Conservation (phyloP, 1,284 basidiomycete genomes). For the Trichosporon sp. region DNA sequence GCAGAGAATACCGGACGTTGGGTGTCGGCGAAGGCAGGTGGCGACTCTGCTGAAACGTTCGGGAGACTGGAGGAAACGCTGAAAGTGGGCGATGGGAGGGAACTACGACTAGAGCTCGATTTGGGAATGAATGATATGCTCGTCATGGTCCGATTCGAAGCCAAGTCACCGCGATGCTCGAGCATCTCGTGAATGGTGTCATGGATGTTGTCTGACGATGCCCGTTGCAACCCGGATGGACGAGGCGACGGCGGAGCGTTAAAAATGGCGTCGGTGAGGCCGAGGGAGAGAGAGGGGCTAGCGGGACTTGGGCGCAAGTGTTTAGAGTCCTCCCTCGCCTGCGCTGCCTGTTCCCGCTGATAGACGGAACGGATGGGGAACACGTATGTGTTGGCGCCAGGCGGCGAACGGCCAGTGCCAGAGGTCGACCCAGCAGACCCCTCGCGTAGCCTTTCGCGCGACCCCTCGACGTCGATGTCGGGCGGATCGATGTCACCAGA, state of each 20-base stretch:
- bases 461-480: background rate
- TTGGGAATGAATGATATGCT: conserved; percentile 2
- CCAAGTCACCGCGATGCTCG: conserved; percentile 10
- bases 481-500: background rate
- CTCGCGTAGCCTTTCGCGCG: background rate
- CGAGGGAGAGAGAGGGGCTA: background rate
- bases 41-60: background rate
- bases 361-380: conserved; percentile 47
- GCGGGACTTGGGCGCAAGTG: background rate
- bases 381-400: conserved; percentile 27
- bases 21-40: background rate
- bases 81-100: conserved; percentile 14
- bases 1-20: conserved; percentile 1
- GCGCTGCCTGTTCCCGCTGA: conserved; percentile 13
- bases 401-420: background rate
- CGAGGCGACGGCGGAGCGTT: background rate
- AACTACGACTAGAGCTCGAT: conserved; percentile 13
- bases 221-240: background rate
- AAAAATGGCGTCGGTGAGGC: background rate
- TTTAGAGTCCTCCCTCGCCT: background rate
- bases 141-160: conserved; percentile 6
- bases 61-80: background rate
- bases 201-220: conserved; percentile 1
- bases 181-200: conserved; percentile 26
- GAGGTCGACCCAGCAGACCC: background rate